Percentiles rank a stretch among this genome's conserved stretches.
These are phyloP conservation scores for Clarireedia sp. DNA, from an alignment of 2,329 filamentous ascomycete genomes.

Conservation along the genomic window DNA sequence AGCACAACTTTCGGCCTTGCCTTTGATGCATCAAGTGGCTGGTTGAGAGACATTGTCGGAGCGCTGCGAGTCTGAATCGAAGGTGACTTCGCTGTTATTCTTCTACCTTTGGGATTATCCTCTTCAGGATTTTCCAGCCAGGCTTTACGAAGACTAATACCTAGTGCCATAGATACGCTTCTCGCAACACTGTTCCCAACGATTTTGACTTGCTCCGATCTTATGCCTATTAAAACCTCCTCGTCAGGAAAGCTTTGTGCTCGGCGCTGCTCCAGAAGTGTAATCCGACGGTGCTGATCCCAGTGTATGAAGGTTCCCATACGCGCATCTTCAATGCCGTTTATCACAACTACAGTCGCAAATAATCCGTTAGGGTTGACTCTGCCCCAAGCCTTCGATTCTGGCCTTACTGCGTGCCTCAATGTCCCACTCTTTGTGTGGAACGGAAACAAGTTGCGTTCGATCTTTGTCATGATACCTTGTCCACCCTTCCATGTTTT, in stretches of 20 bases:
- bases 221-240: constrained; percentile 58
- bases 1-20: no score
- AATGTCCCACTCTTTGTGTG: constrained; percentile 18
- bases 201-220: constrained; percentile 51
- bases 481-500: constrained; percentile 36
- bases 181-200: constrained; percentile 73
- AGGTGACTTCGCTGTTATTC: no score
- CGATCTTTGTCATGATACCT: constrained; percentile 32
- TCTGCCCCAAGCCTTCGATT: constrained; percentile 40
- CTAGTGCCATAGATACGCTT: constrained; percentile 58
- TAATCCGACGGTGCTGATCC: constrained; percentile 52
- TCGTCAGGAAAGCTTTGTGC: constrained; percentile 64
- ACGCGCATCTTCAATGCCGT: constrained; percentile 45
- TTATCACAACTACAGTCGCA: constrained; percentile 52
- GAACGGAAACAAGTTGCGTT: constrained; percentile 35
- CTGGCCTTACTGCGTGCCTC: constrained; percentile 15
- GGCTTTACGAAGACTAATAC: constrained; percentile 54
- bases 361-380: constrained; percentile 46
- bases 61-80: no score
- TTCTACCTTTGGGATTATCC: not conserved
- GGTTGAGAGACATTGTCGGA: no score
- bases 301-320: constrained; percentile 55
- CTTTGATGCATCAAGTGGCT: no score
- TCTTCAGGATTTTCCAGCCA: constrained; percentile 30
- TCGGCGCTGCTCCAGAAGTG: constrained; percentile 57